Evolutionary conservation across 2,329 filamentous ascomycete genomes (phyloP).

Genomic region (Xylariaceae sp.): DNA sequence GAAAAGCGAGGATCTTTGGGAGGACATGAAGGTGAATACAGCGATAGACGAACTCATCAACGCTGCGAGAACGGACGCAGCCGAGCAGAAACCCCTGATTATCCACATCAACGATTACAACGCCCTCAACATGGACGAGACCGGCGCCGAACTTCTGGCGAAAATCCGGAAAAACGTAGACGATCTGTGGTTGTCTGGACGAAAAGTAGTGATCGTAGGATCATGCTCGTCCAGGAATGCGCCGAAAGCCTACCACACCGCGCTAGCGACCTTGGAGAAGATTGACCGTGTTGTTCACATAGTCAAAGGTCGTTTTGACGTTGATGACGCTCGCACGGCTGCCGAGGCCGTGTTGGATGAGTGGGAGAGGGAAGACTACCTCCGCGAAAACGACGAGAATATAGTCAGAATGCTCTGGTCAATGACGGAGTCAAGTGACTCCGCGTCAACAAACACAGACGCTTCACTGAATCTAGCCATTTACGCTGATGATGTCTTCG

Average conservation of each 20-base stretch:
- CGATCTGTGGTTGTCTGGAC: conserved; percentile 63
- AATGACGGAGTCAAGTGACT: conserved; percentile 19
- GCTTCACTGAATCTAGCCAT: conserved; percentile 17
- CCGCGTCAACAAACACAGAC: neutral
- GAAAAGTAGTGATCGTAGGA: conserved; percentile 73
- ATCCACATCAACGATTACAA: conserved; percentile 77
- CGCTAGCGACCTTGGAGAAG: conserved; percentile 36
- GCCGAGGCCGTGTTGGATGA: neutral
- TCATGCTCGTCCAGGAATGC: conserved; percentile 58
- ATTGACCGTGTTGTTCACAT: conserved; percentile 34
- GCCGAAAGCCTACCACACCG: conserved; percentile 39
- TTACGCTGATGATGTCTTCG: neutral
- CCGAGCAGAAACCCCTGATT: conserved; percentile 51
- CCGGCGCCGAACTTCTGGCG: conserved; percentile 61
- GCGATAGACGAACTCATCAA: conserved; percentile 53
- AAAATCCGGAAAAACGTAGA: conserved; percentile 69
- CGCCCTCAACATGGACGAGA: conserved; percentile 65
- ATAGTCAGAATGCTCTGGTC: conserved; percentile 25
- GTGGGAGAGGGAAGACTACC: conserved; percentile 20
- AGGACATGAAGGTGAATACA: conserved; percentile 55
- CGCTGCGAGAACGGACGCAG: conserved; percentile 37
- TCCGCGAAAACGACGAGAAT: conserved; percentile 30
- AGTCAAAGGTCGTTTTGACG: neutral
- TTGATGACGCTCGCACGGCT: neutral
- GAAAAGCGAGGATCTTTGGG: conserved; percentile 49